Conservation (phyloP, 305 asterid genomes). For the Fraxinus xanthoxyloides region DNA sequence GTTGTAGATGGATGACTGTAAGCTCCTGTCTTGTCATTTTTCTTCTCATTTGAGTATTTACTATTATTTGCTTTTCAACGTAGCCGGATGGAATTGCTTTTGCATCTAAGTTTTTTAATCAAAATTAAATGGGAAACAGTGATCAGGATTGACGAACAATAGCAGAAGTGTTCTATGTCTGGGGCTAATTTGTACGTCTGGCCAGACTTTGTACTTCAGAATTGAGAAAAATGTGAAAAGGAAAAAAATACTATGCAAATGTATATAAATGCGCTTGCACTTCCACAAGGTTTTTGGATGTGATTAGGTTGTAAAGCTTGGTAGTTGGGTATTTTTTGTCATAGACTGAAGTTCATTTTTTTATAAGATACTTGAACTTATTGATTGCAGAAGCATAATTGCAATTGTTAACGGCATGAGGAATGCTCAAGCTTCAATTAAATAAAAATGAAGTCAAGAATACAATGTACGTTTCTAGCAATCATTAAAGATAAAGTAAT, state of each 20-base stretch:
- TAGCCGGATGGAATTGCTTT: constrained; percentile 6
- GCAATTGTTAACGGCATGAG: not conserved
- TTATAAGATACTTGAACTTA: not conserved
- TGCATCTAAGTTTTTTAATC: constrained; percentile 3
- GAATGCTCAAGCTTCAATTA: not conserved
- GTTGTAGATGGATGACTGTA: constrained; percentile 97
- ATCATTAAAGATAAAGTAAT: not conserved
- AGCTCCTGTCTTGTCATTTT: constrained; percentile 29
- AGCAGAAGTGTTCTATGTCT: not conserved
- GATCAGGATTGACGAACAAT: constrained; percentile 1
- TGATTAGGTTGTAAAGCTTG: not conserved
- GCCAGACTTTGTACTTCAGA: not conserved
- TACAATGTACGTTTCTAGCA: not conserved
- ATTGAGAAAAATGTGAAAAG: not conserved
- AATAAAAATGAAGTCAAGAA: not conserved
- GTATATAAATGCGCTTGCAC: not conserved
- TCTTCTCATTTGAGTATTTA: not conserved
- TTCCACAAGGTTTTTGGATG: not conserved
- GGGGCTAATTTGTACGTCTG: not conserved
- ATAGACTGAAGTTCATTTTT: not conserved
- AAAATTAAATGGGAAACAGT: constrained; percentile 2
- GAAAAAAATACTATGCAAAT: not conserved
- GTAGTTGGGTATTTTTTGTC: not conserved
- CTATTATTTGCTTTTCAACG: not conserved
- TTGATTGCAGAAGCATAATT: not conserved